Evolutionary conservation across 202 grass and related monocot genomes (phyloP), one percentile per base, ranked within the genome.

Genomic region (Thinopyrum obtusiflorum): DNA sequence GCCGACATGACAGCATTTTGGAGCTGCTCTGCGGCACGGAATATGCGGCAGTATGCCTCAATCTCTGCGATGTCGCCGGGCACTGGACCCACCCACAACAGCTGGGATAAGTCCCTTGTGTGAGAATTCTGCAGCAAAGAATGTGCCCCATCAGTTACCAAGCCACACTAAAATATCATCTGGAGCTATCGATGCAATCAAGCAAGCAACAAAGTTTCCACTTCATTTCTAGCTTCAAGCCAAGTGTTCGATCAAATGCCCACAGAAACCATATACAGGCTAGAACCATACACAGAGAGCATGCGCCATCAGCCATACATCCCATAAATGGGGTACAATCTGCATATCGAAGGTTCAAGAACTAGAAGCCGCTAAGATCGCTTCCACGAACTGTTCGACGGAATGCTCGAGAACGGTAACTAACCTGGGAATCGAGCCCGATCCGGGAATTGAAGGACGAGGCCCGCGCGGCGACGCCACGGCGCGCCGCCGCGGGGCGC

Each of bases 41-140:
- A 99, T 86, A 97, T 94, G 76, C 92, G 89, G 80, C 93, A 99
- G 83, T 97, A 99, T 2, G 93, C 92, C 78, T 99, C 97, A 27
- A 99, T 88, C 89, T 94, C 93, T 0, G 97, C 90, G 74, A 99
- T 99, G 70, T 99, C 97, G 0, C 97, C 97, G 0, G 97, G 97
- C 77, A 96, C 83, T 2, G 92, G 93, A 44, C 97, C 97, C 7
- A 91, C 78, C 93, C 93, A 90, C 63, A 99, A 73, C 78, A 90
- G 53, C 86, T 99, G 90, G 68, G 90, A 91, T 36, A 94, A 80
- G 64, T 97, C 97, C n/a, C 85, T 86, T 9, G 92, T 86, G 80
- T 90, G 82, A 53, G 73, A 92, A 36, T 88, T 94, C 97, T 99
- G 74, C 86, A 88, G 78, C 4, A 78, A 88, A 61, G 17, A 49